Evolutionary conservation across 208 protist genomes (phyloP).

Genomic region (Trypanosoma avium): DNA sequence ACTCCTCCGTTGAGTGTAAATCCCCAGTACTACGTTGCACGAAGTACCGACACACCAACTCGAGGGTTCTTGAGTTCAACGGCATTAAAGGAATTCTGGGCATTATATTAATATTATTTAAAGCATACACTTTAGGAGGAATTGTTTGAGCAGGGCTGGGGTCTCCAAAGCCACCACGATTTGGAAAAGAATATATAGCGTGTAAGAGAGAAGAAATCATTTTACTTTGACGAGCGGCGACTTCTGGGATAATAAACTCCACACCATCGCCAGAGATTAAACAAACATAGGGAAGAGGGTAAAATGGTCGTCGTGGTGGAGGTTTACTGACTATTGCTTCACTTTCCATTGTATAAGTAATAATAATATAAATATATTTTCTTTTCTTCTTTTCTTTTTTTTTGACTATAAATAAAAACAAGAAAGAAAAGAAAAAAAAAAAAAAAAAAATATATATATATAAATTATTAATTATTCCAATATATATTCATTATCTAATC

Average conservation of each 20-base stretch:
- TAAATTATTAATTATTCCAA: no score
- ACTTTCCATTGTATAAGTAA: no score
- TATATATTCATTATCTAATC: no score
- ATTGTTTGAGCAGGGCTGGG: no score
- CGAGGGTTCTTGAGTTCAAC: conserved; percentile 11
- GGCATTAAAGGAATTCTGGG: conserved; percentile 24
- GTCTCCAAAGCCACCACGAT: conserved; percentile 25
- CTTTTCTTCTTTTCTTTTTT: no score
- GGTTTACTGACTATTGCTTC: no score
- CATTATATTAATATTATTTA: conserved; percentile 27
- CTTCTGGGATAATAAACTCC: conserved; percentile 57
- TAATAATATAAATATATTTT: no score
- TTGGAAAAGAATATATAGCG: conserved; percentile 28
- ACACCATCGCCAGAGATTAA: conserved; percentile 42
- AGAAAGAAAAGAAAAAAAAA: no score
- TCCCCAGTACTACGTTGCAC: conserved; percentile 22
- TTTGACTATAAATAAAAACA: no score
- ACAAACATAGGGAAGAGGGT: conserved; percentile 46
- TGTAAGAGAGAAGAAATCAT: conserved; percentile 60
- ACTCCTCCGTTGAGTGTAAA: conserved; percentile 29
- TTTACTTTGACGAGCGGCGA: conserved; percentile 45
- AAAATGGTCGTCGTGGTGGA: background rate
- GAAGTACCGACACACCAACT: conserved; percentile 29
- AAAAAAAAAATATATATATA: no score
- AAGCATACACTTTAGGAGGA: conserved; percentile 5